Base-by-base conservation (phyloP, 225 moss, liverwort and hornwort species). In the Takakia lepidozioides region DNA sequence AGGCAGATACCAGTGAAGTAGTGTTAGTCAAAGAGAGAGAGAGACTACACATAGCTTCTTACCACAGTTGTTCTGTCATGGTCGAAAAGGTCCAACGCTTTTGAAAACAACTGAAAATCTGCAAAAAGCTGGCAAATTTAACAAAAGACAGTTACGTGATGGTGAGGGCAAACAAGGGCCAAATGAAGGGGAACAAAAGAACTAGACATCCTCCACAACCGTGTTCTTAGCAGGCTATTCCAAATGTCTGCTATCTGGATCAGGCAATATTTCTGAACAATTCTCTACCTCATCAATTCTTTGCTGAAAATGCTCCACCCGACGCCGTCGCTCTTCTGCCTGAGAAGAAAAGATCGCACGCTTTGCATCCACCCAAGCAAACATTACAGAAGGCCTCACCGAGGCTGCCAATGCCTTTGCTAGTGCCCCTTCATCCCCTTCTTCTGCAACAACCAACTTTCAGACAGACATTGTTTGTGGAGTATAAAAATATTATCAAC, bases 51-150 rank as follows among this genome's bases (percentile, higher is more conserved):
- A 51, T 3, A 30, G 9, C 4, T 15, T 27, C 95, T 72, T 62
- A 98, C 95, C 63, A 51, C 64, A 42, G 64, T 88, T 56, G 59
- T 77, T 42, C 73, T 74, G 58, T 83, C 87, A 26, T 83, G 91
- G 47, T 74, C 82, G 40, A 98, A 98, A 25, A 91, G 81, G 39
- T 98, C 91, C 44, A 87, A 68, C 24, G 91, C 87, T 61, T 77
- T 91, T 43, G 72, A 54, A 76, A 76, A 98, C 42, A 91, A 76
- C 53, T 98, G 91, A 25, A 91, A 71, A 66, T 72, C 81, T 25
- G 81, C 65, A 70, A 83, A 91, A 29, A 69, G 68, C 95, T 98
- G 84, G 55, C 54, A 41, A 43, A 28, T 24, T 38, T 15, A 61
- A 57, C 56, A 13, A 57, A 56, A 41, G 37, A n/a, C n/a, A n/a